Conservation (phyloP, 116 monocot genomes). For the Cymodocea nodosa region DNA sequence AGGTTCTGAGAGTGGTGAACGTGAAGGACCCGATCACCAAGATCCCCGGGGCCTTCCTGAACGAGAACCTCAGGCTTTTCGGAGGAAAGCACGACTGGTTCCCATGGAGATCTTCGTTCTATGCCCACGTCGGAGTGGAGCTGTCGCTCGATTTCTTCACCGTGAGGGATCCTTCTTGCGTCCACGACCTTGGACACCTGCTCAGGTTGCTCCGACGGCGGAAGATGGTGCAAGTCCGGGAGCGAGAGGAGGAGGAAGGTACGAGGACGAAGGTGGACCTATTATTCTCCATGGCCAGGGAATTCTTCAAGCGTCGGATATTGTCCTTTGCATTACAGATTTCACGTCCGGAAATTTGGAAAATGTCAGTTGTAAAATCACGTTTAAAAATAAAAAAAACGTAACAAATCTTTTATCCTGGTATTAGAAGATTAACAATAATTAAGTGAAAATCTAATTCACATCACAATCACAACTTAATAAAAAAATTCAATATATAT, state of each 20-base stretch:
- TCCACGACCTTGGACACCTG: slow-evolving; percentile 57
- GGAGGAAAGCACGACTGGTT: slow-evolving; percentile 11
- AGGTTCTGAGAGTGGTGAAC: slow-evolving; percentile 76
- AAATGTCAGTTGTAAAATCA: too few relatives aligned
- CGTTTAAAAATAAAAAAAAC: too few relatives aligned
- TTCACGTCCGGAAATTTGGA: too few relatives aligned
- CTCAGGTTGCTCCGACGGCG: slow-evolving; percentile 22
- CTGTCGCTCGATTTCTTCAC: slow-evolving; percentile 73
- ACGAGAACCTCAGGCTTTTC: slow-evolving; percentile 35
- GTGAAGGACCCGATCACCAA: slow-evolving; percentile 82
- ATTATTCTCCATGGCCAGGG: not conserved
- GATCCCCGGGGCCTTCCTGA: slow-evolving; percentile 64
- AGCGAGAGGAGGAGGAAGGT: not conserved
- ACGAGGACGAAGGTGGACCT: not conserved
- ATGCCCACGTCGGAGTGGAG: slow-evolving; percentile 76
- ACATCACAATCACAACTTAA: too few relatives aligned
- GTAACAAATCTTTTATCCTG: too few relatives aligned
- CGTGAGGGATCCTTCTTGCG: slow-evolving; percentile 53
- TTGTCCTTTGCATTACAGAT: too few relatives aligned
- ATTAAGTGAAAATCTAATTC: too few relatives aligned
- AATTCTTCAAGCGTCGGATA: too few relatives aligned
- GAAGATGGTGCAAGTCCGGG: not conserved
- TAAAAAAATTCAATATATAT: too few relatives aligned
- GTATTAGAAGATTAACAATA: too few relatives aligned
- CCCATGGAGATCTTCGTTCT: slow-evolving; percentile 48